Conservation (phyloP, 139 green algal genomes). For the Limnomonas spitsbergensis region DNA sequence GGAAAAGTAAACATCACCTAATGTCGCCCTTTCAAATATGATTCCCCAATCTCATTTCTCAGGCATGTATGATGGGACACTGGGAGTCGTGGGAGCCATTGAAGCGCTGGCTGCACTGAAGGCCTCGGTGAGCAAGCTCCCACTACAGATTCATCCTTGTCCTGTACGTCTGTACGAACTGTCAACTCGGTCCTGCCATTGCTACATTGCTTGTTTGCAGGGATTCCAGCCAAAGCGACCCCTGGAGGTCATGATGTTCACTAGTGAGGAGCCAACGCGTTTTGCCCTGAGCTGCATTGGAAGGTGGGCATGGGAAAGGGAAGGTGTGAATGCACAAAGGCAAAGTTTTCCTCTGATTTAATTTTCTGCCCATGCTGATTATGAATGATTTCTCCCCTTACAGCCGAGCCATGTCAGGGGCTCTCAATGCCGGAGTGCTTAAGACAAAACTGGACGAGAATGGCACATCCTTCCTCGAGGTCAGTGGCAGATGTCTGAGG, state of each 20-base stretch:
- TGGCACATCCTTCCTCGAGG: slow-evolving; percentile 74
- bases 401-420: slow-evolving; percentile 71
- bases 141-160: background rate
- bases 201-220: slow-evolving; percentile 24
- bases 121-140: slow-evolving; percentile 36
- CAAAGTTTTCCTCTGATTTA: no score
- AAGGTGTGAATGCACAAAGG: background rate
- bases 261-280: slow-evolving; percentile 90
- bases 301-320: slow-evolving; percentile 46
- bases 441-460: slow-evolving; percentile 66
- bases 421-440: slow-evolving; percentile 24
- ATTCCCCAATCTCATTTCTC: background rate
- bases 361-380: no score
- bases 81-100: slow-evolving; percentile 90
- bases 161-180: background rate
- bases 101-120: slow-evolving; percentile 79
- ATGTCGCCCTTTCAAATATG: background rate
- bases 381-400: background rate
- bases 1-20: background rate
- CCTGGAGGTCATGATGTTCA: slow-evolving; percentile 96
- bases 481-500: no score
- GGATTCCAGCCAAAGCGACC: slow-evolving; percentile 69
- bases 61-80: slow-evolving; percentile 88
- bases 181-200: no score
- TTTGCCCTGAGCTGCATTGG: slow-evolving; percentile 88